These are phyloP conservation scores for Leccinum fallax DNA, from an alignment of 1,284 basidiomycete species.

Conservation along the genomic window DNA sequence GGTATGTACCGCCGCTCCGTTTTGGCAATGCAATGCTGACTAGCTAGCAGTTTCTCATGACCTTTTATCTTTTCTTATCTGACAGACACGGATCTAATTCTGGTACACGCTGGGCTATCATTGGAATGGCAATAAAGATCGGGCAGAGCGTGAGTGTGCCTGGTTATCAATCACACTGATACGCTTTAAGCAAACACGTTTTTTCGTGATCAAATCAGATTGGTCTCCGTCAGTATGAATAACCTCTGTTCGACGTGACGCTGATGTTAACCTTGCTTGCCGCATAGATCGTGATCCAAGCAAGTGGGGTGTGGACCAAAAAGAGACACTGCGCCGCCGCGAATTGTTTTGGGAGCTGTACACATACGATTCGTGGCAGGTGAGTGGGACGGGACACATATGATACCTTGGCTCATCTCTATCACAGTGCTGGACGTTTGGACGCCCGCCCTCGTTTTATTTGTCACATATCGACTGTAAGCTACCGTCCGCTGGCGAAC, in stretches of 20 bases:
- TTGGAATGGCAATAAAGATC: constrained; percentile 77
- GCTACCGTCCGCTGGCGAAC: constrained; percentile 60
- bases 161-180: constrained; percentile 10
- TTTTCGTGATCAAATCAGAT: constrained; percentile 47
- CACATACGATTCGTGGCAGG: constrained; percentile 74
- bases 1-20: constrained; percentile 43
- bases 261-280: constrained; percentile 18
- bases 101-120: constrained; percentile 75
- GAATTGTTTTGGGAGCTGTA: constrained; percentile 79
- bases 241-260: constrained; percentile 7
- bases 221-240: constrained; percentile 63
- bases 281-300: constrained; percentile 69
- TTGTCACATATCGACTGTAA: constrained; percentile 74
- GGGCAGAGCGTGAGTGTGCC: constrained; percentile 68
- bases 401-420: neutral
- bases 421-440: constrained; percentile 66
- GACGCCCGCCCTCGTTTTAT: constrained; percentile 72
- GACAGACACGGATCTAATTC: constrained; percentile 73
- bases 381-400: constrained; percentile 16
- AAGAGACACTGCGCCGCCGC: constrained; percentile 63
- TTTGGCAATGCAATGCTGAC: constrained; percentile 14
- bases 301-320: constrained; percentile 60
- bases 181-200: constrained; percentile 10
- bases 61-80: constrained; percentile 72
- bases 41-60: constrained; percentile 65